Base-by-base conservation (phyloP, 2,329 filamentous ascomycete species). In the Penicillium sp. region DNA sequence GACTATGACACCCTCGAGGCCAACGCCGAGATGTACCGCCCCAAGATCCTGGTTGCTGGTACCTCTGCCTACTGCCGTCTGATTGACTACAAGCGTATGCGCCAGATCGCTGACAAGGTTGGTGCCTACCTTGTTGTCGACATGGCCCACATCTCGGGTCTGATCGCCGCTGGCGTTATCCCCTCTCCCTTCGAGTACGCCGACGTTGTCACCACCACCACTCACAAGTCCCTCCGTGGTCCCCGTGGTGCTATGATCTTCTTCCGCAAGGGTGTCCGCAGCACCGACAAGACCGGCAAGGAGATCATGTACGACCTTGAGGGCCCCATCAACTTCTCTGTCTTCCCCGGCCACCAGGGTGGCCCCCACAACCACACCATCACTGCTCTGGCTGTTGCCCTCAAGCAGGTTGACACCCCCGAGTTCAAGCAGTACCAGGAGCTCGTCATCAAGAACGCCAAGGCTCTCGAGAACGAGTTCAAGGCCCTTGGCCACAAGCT, bases 301-400 rank as follows among this genome's bases (percentile, higher is more conserved):
- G 89, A 96, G 74, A 88, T 90, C 70, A 80, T 91, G 76, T 99
- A 97, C 81, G 89, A 97, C 73, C 89, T 99, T 45, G 95, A 98
- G 79, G 86, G 85, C 30, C 91, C 93, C 59, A 99, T 99, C 82
- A 99, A 99, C 82, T 87, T 88, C 71, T 97, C 94, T 59, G 95
- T 99, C 64, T 99, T 99, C 85, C 95, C 95, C 17, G 95, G 95
- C 60, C 95, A 99, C 81, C 95, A 99, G 79, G 95, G 95, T 76
- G 95, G 95, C 26, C 95, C 95, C 58, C 95, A 99, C 82, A 99
- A 99, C 83, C 95, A 99, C 84, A 99, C 95, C 71, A 99, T 99
- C 78, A 96, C 95, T 38, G 95, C 95, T 49, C 85, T 99, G 30
- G 89, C 95, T 22, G 95, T 99, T 53, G 95, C 95, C 13, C 85